phyloP scores from a whole-genome alignment of 768 basidiomycete genomes.

The Pleurotus tuoliensis region DNA sequence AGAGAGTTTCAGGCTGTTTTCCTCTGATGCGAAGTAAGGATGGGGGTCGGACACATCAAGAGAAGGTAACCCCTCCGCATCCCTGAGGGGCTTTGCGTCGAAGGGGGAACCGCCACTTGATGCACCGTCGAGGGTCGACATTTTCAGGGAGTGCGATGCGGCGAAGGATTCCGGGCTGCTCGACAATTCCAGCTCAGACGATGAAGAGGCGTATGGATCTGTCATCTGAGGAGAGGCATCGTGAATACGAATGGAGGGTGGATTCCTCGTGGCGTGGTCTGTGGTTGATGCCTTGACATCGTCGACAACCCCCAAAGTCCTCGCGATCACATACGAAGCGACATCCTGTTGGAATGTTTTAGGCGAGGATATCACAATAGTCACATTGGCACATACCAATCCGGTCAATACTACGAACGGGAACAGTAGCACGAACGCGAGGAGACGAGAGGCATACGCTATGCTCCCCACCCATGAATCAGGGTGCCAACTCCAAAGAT shows the following conservation, averaged over 20 bases:
- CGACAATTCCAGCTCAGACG: background rate
- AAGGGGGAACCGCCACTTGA: constrained; percentile 9
- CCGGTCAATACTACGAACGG: constrained; percentile 53
- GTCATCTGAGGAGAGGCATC: constrained; percentile 21
- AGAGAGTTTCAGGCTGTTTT: constrained; percentile 49
- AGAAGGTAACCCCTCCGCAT: constrained; percentile 7
- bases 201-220: constrained; percentile 23
- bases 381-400: constrained; percentile 40
- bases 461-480: constrained; percentile 65
- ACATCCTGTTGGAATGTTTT: constrained; percentile 52
- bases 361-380: constrained; percentile 8
- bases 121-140: background rate
- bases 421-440: constrained; percentile 61
- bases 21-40: constrained; percentile 51
- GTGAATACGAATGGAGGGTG: constrained; percentile 30
- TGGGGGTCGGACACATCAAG: constrained; percentile 28
- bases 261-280: constrained; percentile 40
- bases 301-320: constrained; percentile 76
- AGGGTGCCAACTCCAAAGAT: constrained; percentile 61
- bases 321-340: constrained; percentile 76
- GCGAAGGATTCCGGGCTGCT: constrained; percentile 2
- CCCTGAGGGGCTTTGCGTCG: constrained; percentile 5
- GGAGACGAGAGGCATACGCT: constrained; percentile 60
- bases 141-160: background rate
- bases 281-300: constrained; percentile 70